A percentile compares a stretch with the other conserved stretches of the same genome.
phyloP scores from a whole-genome alignment of 148 eudicot species.

The Persicaria maculosa region DNA sequence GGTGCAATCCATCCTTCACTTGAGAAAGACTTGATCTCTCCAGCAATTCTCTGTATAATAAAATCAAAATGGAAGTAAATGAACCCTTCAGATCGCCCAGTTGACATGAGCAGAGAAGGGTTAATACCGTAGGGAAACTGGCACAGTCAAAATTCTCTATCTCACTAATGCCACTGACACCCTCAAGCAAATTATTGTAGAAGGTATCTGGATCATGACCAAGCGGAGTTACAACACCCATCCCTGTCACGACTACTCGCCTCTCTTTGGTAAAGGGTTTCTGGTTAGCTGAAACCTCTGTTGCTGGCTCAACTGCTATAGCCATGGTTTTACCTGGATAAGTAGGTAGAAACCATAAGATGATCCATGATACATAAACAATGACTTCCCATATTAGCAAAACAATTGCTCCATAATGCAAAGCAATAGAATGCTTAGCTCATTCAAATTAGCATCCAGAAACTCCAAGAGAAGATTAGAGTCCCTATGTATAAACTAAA shows the following conservation, averaged over 20 bases:
- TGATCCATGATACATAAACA: background rate
- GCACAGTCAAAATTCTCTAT: conserved; percentile 85
- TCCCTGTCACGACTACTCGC: conserved; percentile 89
- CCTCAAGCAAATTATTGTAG: conserved; percentile 85
- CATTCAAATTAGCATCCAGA: background rate
- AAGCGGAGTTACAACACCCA: conserved; percentile 83
- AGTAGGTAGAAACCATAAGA: conserved; percentile 13
- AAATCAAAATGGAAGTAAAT: conserved; percentile 10
- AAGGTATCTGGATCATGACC: conserved; percentile 74
- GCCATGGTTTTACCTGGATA: conserved; percentile 59
- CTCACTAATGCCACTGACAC: conserved; percentile 84
- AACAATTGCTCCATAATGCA: background rate
- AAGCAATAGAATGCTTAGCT: background rate
- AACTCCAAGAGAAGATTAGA: background rate
- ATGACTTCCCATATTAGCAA: background rate
- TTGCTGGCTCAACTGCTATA: conserved; percentile 54
- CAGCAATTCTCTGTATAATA: conserved; percentile 73
- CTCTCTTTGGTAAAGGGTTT: conserved; percentile 50
- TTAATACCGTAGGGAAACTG: conserved; percentile 58
- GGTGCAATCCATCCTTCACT: conserved; percentile 89
- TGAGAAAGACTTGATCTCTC: conserved; percentile 87
- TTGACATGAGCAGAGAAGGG: background rate
- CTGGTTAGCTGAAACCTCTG: conserved; percentile 40
- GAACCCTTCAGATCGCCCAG: background rate
- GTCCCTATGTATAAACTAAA: background rate